Conservation (phyloP, 441 rosid genomes). For the Daphne laureola region DNA sequence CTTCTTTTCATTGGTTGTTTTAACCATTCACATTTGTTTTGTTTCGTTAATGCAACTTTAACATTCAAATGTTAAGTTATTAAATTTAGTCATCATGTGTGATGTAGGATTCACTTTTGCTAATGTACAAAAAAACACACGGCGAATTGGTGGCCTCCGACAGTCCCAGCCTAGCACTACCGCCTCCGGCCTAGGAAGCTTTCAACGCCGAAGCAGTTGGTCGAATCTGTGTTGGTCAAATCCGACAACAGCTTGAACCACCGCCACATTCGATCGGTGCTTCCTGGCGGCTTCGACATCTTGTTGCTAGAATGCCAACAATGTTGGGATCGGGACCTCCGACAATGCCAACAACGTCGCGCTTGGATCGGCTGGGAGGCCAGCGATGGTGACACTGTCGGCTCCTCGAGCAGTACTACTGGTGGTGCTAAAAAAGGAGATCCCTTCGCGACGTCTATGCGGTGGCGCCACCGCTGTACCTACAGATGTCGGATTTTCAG, state of each 20-base stretch:
- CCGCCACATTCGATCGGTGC: constrained; percentile 20
- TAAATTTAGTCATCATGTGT: too few species aligned
- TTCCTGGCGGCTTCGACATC: constrained; percentile 42
- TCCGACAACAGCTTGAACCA: constrained; percentile 41
- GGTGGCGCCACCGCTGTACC: constrained; percentile 35
- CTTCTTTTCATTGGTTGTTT: too few species aligned
- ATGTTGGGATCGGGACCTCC: constrained; percentile 27
- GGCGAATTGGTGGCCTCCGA: constrained; percentile 19
- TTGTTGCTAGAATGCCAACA: constrained; percentile 37
- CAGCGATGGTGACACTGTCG: constrained; percentile 34
- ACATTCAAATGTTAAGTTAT: too few species aligned
- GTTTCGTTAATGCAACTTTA: too few species aligned
- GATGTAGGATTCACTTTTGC: too few species aligned
- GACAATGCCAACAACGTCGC: constrained; percentile 43
- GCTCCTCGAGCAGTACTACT: constrained; percentile 22
- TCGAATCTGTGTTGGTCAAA: constrained; percentile 19
- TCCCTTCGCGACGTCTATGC: constrained; percentile 43
- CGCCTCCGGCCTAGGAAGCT: constrained; percentile 47
- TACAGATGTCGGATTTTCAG: constrained; percentile 49
- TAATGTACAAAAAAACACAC: background rate
- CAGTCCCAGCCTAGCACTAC: background rate
- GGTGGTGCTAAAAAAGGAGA: constrained; percentile 13
- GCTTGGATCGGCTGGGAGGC: constrained; percentile 42
- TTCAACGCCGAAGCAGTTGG: constrained; percentile 38
- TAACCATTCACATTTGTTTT: too few species aligned